These are phyloP conservation scores for Nepenthes mirabilis DNA, from an alignment of 148 eudicot genomes.

Conservation along the genomic window DNA sequence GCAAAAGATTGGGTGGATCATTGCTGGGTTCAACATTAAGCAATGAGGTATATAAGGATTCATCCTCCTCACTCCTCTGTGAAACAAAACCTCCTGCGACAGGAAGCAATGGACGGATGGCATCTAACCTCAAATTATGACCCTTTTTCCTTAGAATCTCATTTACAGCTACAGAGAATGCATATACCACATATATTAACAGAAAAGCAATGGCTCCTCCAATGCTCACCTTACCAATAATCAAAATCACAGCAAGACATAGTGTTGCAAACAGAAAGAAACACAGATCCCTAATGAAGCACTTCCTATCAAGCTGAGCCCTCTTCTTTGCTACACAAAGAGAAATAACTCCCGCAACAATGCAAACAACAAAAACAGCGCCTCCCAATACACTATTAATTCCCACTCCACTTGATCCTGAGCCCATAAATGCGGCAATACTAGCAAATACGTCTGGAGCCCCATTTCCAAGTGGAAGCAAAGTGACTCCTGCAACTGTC, in stretches of 20 bases:
- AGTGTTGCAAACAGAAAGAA: constrained; percentile 48
- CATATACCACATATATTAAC: constrained; percentile 53
- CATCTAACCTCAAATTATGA: constrained; percentile 52
- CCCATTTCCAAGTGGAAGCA: constrained; percentile 93
- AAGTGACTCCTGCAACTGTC: constrained; percentile 84
- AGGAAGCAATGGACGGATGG: constrained; percentile 77
- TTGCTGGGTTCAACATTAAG: constrained; percentile 11
- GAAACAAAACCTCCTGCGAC: constrained; percentile 56
- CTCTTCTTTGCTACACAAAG: constrained; percentile 52
- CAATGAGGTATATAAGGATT: constrained; percentile 16
- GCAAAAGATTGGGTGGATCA: constrained; percentile 3
- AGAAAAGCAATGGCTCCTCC: constrained; percentile 48
- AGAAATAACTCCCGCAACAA: constrained; percentile 78
- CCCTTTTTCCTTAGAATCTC: constrained; percentile 65
- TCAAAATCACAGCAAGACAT: constrained; percentile 40
- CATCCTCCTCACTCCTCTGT: constrained; percentile 20
- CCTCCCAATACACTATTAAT: constrained; percentile 91
- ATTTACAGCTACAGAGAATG: constrained; percentile 68
- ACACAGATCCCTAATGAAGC: constrained; percentile 70
- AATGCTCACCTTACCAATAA: constrained; percentile 48
- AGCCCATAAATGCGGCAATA: constrained; percentile 84
- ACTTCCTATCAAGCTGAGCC: constrained; percentile 63
- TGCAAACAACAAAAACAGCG: constrained; percentile 77
- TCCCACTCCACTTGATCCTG: constrained; percentile 76
- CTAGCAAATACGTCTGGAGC: constrained; percentile 98